Base-by-base conservation (phyloP, 768 basidiomycete species). In the Mycena capillaripes region DNA sequence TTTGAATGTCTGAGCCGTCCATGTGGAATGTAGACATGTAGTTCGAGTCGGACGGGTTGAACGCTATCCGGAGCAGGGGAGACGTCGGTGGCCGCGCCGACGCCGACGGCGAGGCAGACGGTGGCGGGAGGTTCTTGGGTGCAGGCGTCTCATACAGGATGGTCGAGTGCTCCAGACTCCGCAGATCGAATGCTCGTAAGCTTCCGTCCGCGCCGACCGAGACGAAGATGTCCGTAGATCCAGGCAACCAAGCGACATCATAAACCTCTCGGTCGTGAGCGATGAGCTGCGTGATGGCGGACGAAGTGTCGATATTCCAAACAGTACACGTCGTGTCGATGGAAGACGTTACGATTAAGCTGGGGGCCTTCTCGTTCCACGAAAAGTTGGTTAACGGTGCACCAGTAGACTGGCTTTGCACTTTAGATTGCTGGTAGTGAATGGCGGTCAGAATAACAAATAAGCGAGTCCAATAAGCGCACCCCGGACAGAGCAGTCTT, bases 241-340 rank as follows among this genome's bases (percentile, higher is more conserved):
- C 90, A 7, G 98, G 98, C 16, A 98, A 89, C 97, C 98, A 99
- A n/a, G 96, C 97, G 48, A 98, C 97, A 79, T 98, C 97, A 84
- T 97, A 97, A 17, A 96, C 97, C 84, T 97, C 94, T 56, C 95
- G 91, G 86, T 98, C 97, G 82, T 98, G 97, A 0, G 97, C 97
- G 78, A 98, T 97, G 71, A 99, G 91, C 81, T 99, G 98, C 3
- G 98, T 99, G 79, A 99, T 91, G 29, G 98, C 97, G 9, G 94
- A 92, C 29, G 92, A 90, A 4, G 95, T 95, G 77, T 97, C 94
- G 79, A 99, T 95, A 82, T 99, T 98, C 98, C 98, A 99, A 27
- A 99, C 94, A 2, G 98, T 99, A 81, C 97, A 99, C 17, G 97
- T 98, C 60, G 98, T 99, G 80, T 99, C 98, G 77, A 99, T 97